These are phyloP conservation scores for Backusella luteola DNA, from an alignment of 192 early-diverging fungal genomes.

Conservation along the genomic window DNA sequence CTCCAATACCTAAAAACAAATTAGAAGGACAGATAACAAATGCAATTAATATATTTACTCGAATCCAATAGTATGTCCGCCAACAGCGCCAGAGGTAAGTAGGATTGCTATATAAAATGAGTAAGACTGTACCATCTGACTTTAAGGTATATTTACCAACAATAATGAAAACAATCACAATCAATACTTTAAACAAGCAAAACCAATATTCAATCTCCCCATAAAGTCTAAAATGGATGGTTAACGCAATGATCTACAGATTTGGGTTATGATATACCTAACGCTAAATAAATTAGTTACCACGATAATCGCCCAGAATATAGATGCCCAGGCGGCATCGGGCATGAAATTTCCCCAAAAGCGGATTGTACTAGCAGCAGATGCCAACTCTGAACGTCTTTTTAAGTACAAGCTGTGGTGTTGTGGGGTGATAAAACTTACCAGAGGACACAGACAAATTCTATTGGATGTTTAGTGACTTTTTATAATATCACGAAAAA, in stretches of 20 bases:
- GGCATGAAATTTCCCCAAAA: conserved; percentile 52
- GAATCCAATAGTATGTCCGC: conserved; percentile 52
- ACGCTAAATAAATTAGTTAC: conserved; percentile 59
- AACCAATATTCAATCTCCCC: conserved; percentile 90
- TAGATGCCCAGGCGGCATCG: conserved; percentile 41
- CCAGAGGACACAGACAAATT: no score
- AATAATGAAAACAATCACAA: conserved; percentile 76
- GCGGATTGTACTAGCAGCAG: conserved; percentile 77
- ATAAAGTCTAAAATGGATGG: conserved; percentile 53
- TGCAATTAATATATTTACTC: neutral
- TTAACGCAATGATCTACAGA: neutral
- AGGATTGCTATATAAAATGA: conserved; percentile 39
- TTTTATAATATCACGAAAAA: neutral
- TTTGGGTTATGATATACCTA: conserved; percentile 4
- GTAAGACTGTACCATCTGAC: neutral
- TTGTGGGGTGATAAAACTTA: no score
- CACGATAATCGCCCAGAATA: conserved; percentile 54
- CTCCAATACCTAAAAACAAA: conserved; percentile 54
- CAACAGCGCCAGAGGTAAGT: conserved; percentile 60
- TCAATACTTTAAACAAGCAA: conserved; percentile 70
- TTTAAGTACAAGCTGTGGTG: no score
- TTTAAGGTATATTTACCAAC: conserved; percentile 34
- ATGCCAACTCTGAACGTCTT: conserved; percentile 55
- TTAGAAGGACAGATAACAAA: no score
- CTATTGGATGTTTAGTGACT: no score